Evolutionary conservation across 495 filamentous ascomycete species (phyloP).

Genomic region (Chaetomium fimeti): DNA sequence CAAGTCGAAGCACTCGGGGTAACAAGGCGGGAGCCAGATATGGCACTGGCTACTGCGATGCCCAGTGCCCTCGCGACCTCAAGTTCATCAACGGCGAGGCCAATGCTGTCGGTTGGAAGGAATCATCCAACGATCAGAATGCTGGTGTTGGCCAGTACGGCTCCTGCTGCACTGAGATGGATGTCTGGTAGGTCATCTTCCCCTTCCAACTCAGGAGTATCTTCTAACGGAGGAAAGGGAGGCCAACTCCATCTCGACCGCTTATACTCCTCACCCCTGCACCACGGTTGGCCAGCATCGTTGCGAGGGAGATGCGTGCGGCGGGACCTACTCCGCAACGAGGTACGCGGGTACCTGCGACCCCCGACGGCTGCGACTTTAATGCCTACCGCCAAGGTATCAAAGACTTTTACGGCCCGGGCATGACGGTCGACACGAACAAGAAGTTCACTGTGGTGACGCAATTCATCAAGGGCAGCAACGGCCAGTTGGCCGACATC

Average conservation of each 20-base stretch:
- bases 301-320: constrained; percentile 52
- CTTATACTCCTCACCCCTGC: constrained; percentile 68
- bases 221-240: constrained; percentile 39
- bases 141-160: constrained; percentile 59
- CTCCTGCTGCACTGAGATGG: constrained; percentile 72
- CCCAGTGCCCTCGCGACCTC: constrained; percentile 55
- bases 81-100: constrained; percentile 55
- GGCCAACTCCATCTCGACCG: constrained; percentile 65
- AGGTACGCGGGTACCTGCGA: constrained; percentile 64
- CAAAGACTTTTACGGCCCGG: constrained; percentile 61
- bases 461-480: constrained; percentile 55
- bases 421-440: constrained; percentile 61
- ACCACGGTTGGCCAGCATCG: constrained; percentile 53
- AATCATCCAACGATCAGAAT: constrained; percentile 58
- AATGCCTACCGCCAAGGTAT: constrained; percentile 69
- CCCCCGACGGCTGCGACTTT: constrained; percentile 71
- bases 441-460: constrained; percentile 72
- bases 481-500: constrained; percentile 60
- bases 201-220: too few relatives aligned
- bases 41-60: constrained; percentile 57
- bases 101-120: constrained; percentile 60
- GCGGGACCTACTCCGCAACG: constrained; percentile 50
- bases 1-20: constrained; percentile 45
- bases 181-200: constrained; percentile 49
- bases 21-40: constrained; percentile 63